Base-by-base conservation (phyloP, 805 yeast species). In the Lipomyces chichibuensis region DNA sequence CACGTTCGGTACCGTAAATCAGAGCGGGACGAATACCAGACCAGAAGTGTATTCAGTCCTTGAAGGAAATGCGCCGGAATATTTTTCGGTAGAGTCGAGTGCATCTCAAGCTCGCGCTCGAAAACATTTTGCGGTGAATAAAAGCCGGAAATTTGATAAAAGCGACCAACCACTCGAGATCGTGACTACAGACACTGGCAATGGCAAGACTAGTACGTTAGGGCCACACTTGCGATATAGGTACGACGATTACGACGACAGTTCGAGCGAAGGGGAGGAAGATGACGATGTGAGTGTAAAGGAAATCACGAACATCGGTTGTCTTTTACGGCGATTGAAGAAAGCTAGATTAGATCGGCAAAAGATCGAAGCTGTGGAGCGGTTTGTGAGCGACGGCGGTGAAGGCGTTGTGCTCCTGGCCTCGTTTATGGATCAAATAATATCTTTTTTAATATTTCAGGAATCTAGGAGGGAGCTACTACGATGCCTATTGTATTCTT, bases 391-490 rank as follows among this genome's bases (percentile, higher is more conserved):
- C 25, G 46, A 51, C 5, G 69, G 71, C 17, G 65, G 57, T 2
- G 71, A 69, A 11, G 71, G 66, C 9, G 59, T 69, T 23, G 66
- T 62, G 6, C 58, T 67, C 13, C 59, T 69, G 25, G 56, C 67
- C 9, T 35, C 67, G 11, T 39, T 67, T 5, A 69, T 69, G 71
- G 64, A 64, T 52, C 57, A 64, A 39, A 60, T 69, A 7, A 59
- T 66, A 17, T 57, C 70, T 9, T 63, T 51, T 27, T 29, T 69
- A 37, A 62, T 67, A 2, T 69, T 63, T 52, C 71, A 69, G 49
- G 71, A 69, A 53, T 69, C 71, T 17, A 61, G 71, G 14, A 63
- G 71, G 8, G 71, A 67, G 46, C 53, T 69, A 20, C 54, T 69
- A 14, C 71, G 71, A 9, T 69, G 71, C 14, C 35, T 69, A 23